These are phyloP conservation scores for Barnettozyma salicaria DNA, from an alignment of 805 yeast genomes.

Conservation along the genomic window DNA sequence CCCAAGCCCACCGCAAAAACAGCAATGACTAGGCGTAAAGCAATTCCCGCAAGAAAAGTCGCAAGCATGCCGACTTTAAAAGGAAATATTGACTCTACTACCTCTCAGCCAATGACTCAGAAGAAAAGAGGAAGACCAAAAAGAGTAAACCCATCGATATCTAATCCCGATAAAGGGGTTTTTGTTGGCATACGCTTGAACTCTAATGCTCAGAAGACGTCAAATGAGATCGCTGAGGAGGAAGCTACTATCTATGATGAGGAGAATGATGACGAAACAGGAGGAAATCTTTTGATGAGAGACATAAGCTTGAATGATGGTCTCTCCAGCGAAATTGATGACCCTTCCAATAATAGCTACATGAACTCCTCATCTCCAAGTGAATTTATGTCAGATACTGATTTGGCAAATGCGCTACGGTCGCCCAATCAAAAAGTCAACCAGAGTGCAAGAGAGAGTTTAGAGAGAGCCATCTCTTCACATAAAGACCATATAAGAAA, in stretches of 20 bases:
- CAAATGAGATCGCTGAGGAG: neutral
- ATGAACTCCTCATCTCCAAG: slow-evolving; percentile 39
- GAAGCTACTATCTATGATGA: slow-evolving; percentile 11
- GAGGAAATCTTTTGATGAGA: neutral
- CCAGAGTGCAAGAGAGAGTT: slow-evolving; percentile 22
- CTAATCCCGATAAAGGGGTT: slow-evolving; percentile 24
- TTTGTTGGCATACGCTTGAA: slow-evolving; percentile 18
- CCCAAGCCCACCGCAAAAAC: slow-evolving; percentile 11
- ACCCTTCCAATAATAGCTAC: slow-evolving; percentile 7
- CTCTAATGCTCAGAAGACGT: neutral
- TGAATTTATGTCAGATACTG: slow-evolving; percentile 50
- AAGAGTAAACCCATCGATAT: slow-evolving; percentile 11
- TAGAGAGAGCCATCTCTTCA: slow-evolving; percentile 19
- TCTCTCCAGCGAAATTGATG: slow-evolving; percentile 22
- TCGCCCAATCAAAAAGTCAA: slow-evolving; percentile 21
- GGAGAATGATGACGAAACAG: slow-evolving; percentile 8
- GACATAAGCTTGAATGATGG: slow-evolving; percentile 18
- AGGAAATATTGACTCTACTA: neutral
- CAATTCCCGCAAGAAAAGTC: slow-evolving; percentile 20
- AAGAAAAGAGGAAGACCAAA: slow-evolving; percentile 27
- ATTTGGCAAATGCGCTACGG: slow-evolving; percentile 38
- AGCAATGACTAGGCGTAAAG: slow-evolving; percentile 13
- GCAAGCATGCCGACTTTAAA: slow-evolving; percentile 22
- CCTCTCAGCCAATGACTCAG: slow-evolving; percentile 3
- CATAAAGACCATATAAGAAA: slow-evolving; percentile 13